Evolutionary conservation across 352 stramenopile species (phyloP), one percentile per base, ranked within the genome.

Genomic region (Phytophthora citrophthora): DNA sequence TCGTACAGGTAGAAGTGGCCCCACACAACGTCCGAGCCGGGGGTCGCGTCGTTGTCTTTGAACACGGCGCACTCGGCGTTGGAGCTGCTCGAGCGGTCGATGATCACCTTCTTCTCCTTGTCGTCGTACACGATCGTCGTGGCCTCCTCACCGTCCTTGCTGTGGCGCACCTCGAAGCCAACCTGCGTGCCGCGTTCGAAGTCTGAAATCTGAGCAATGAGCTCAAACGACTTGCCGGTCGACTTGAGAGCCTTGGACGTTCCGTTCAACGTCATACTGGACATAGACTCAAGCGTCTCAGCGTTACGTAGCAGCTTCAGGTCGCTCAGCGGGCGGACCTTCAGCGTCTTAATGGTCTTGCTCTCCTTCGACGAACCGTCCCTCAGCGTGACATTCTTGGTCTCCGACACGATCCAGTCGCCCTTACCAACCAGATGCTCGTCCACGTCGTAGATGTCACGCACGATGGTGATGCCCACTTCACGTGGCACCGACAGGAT

Each of bases 271-370:
- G 46, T 58, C 40, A 73, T 60, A 7, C 24, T 64, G 11, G 18
- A 38, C 12, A 88, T 27, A 39, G 54, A 40, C 63, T 86, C 72
- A 24, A 70, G 20, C 45, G 68, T 32, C 31, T 87, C 68, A 12
- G 48, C 39, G 45, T 82, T 81, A 11, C 81, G 81, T 18, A 90
- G 68, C 27, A 77, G 40, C 51, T 87, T 23, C 24, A 87, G 43
- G 55, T 86, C 57, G 46, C 72, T 62, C 41, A 83, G 59, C 39
- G 79, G 68, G 64, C 85, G 74, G 18, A 86, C 61, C 3, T 64
- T 64, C n/a, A 90, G 45, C 27, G 81, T 90, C 71, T 90, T 90
- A 65, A 90, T 79, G 34, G 79, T 88, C 69, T 88, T 90, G 70
- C 55, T 72, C 61, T 61, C 66, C 54, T 61, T 58, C 27, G 38